These are phyloP conservation scores for Akebia trifoliata DNA, from an alignment of 164 flowering plant genomes.

Conservation along the genomic window DNA sequence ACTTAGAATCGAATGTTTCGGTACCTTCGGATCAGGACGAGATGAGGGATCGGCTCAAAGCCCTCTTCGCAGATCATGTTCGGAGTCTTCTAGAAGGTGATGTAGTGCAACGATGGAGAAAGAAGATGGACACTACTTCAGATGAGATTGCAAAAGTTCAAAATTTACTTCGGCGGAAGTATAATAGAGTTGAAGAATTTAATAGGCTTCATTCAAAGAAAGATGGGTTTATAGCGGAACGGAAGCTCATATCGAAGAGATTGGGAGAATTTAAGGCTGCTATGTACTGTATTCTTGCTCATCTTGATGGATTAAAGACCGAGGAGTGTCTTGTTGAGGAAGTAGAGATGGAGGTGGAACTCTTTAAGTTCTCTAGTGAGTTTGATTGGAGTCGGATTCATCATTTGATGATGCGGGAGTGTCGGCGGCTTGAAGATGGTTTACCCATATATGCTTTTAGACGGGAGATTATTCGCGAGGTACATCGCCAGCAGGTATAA, in stretches of 20 bases:
- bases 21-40: conserved; percentile 50
- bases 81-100: conserved; percentile 31
- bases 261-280: conserved; percentile 56
- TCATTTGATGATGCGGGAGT: conserved; percentile 49
- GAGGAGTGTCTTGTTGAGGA: neutral
- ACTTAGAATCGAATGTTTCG: conserved; percentile 14
- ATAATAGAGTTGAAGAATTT: neutral
- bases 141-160: conserved; percentile 30
- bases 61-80: conserved; percentile 31
- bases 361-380: conserved; percentile 26
- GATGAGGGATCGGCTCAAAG: conserved; percentile 33
- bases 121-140: conserved; percentile 21
- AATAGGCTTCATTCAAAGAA: conserved; percentile 20
- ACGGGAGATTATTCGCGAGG: conserved; percentile 35
- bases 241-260: conserved; percentile 37
- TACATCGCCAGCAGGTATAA: conserved; percentile 56
- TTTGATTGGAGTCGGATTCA: conserved; percentile 48
- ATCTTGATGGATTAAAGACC: conserved; percentile 31
- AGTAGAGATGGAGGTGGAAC: conserved; percentile 5
- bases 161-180: conserved; percentile 1
- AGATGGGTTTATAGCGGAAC: conserved; percentile 31
- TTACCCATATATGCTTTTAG: conserved; percentile 62
- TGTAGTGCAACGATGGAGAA: conserved; percentile 26
- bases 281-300: conserved; percentile 38
- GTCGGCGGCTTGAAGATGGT: conserved; percentile 59